Percentiles rank a stretch among this genome's conserved stretches.
These are phyloP conservation scores for Posidonia oceanica DNA, from an alignment of 116 monocot species.

Conservation along the genomic window DNA sequence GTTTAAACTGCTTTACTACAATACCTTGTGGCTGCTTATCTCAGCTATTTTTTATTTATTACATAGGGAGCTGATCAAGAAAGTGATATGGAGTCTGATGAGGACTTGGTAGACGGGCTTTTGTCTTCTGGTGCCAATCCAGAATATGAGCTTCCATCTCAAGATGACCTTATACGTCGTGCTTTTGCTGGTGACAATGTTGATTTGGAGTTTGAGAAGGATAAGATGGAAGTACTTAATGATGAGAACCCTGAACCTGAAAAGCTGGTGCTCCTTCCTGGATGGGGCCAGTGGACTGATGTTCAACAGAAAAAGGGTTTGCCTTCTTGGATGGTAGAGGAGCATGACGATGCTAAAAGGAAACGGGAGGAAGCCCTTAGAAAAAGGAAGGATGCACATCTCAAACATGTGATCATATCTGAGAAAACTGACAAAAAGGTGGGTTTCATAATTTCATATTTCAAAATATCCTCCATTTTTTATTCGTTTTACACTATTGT, in stretches of 20 bases:
- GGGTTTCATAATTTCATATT: neutral
- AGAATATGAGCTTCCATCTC: conserved; percentile 71
- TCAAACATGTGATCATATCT: conserved; percentile 89
- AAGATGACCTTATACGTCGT: conserved; percentile 50
- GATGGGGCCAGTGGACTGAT: conserved; percentile 96
- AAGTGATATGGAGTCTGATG: conserved; percentile 61
- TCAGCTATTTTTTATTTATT: neutral
- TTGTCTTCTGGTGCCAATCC: conserved; percentile 21
- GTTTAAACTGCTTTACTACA: no score
- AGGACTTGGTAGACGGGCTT: conserved; percentile 78
- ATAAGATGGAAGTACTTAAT: conserved; percentile 62
- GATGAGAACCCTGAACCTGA: conserved; percentile 95
- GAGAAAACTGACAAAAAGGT: conserved; percentile 86
- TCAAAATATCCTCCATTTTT: no score
- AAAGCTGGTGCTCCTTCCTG: conserved; percentile 76
- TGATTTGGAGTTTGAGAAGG: conserved; percentile 79
- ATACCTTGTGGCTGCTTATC: neutral
- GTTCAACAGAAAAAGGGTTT: conserved; percentile 76
- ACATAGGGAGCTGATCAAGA: conserved; percentile 7
- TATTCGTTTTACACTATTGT: no score
- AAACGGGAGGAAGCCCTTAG: conserved; percentile 77
- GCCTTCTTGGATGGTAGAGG: conserved; percentile 73
- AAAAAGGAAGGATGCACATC: conserved; percentile 88
- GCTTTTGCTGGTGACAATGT: conserved; percentile 94
- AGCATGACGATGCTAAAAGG: conserved; percentile 74